These are phyloP conservation scores for Eucalyptus tenuipes DNA, from an alignment of 345 rosid genomes.

Conservation along the genomic window DNA sequence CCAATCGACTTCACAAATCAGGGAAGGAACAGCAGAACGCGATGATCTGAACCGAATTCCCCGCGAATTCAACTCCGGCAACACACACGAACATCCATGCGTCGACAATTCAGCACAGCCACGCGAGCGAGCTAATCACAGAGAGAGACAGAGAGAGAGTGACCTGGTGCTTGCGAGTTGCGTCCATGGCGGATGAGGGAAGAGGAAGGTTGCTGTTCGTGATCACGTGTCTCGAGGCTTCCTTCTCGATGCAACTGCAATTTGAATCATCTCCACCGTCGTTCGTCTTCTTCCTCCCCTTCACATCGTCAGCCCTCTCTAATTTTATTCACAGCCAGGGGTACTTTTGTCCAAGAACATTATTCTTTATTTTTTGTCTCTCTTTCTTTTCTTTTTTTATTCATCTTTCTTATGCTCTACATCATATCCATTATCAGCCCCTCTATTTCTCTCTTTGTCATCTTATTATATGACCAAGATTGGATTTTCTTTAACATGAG, in stretches of 20 bases:
- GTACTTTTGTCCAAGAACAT: no score
- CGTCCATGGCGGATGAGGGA: constrained; percentile 33
- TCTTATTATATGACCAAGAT: no score
- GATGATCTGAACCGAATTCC: background rate
- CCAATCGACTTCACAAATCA: background rate
- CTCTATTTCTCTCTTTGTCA: no score
- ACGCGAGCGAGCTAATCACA: background rate
- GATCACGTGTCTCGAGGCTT: background rate
- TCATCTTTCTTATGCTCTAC: no score
- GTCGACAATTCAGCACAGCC: background rate
- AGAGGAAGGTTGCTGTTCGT: background rate
- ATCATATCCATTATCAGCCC: no score
- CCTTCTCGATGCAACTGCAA: background rate
- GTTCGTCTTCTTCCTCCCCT: background rate
- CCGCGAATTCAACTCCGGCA: background rate
- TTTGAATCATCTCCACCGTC: background rate
- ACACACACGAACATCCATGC: background rate
- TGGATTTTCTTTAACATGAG: no score
- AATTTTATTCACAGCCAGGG: rapidly evolving
- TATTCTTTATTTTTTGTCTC: no score
- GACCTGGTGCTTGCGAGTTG: constrained; percentile 64
- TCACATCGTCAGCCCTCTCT: background rate
- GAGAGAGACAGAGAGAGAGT: background rate
- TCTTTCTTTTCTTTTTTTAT: no score
- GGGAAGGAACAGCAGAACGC: background rate